Percentiles rank a stretch among this genome's conserved stretches.
Conservation (phyloP, 495 filamentous ascomycete genomes). For the Aspergillus olivimuriae region DNA sequence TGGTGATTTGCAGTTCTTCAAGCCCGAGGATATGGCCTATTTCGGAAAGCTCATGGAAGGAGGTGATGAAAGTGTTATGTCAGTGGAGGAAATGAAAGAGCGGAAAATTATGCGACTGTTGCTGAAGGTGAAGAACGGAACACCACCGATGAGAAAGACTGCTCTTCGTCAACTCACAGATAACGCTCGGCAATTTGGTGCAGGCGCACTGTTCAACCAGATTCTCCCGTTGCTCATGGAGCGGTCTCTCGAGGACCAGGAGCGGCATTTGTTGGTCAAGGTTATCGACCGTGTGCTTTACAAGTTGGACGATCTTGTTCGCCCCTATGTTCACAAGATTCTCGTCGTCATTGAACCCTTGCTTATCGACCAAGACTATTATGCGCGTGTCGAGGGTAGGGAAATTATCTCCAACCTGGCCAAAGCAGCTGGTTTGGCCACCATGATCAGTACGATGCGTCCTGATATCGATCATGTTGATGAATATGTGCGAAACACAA, state of each 20-base stretch:
- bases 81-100: constrained; percentile 93
- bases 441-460: constrained; percentile 99
- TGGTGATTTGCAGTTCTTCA: constrained; percentile 97
- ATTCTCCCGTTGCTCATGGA: constrained; percentile 98
- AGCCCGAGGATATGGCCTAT: constrained; percentile 97
- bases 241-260: constrained; percentile 96
- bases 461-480: constrained; percentile 98
- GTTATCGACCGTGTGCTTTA: constrained; percentile 98
- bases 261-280: constrained; percentile 97
- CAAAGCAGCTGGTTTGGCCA: constrained; percentile 94
- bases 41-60: constrained; percentile 97
- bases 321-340: constrained; percentile 97
- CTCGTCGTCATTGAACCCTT: constrained; percentile 98
- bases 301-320: constrained; percentile 95
- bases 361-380: constrained; percentile 98
- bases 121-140: constrained; percentile 98
- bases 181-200: constrained; percentile 94
- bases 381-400: constrained; percentile 94
- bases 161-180: constrained; percentile 97
- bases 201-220: constrained; percentile 93
- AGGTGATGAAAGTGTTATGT: constrained; percentile 85
- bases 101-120: constrained; percentile 97
- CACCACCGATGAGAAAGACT: constrained; percentile 97
- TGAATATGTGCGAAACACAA: constrained; percentile 99
- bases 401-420: constrained; percentile 98